These are phyloP conservation scores for Lactifluus pinguis DNA, from an alignment of 768 basidiomycete genomes.

Conservation along the genomic window DNA sequence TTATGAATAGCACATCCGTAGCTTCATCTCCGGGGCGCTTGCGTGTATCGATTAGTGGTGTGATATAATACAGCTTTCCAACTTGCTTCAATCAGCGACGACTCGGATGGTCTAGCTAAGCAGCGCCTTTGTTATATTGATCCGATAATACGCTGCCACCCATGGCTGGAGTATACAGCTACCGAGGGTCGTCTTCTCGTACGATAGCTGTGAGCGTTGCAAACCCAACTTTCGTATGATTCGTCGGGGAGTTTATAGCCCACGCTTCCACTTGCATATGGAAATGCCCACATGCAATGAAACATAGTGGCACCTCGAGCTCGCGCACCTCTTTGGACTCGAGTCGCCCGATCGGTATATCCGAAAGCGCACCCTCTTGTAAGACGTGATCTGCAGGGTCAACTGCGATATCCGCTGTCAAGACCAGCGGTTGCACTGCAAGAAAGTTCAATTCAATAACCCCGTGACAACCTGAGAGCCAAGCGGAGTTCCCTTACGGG, in stretches of 20 bases:
- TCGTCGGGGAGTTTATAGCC: constrained; percentile 19
- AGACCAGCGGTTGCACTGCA: constrained; percentile 42
- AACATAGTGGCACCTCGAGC: constrained; percentile 54
- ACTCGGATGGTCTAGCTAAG: not conserved
- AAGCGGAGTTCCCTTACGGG: constrained; percentile 40
- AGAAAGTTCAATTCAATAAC: not conserved
- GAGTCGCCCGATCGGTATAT: constrained; percentile 58
- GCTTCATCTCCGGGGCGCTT: too few relatives aligned
- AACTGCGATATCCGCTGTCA: constrained; percentile 44
- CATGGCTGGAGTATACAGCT: not conserved
- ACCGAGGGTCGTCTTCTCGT: constrained; percentile 12
- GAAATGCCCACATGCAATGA: constrained; percentile 64
- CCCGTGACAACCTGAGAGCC: not conserved
- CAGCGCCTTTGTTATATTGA: not conserved
- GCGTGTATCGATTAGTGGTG: constrained; percentile 3
- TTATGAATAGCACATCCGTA: constrained; percentile 41
- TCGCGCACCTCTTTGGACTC: constrained; percentile 42
- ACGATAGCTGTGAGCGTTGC: constrained; percentile 35
- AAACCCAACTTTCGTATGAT: constrained; percentile 25
- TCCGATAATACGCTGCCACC: not conserved
- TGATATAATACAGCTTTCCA: not conserved
- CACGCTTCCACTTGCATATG: constrained; percentile 34
- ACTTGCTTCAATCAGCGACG: not conserved
- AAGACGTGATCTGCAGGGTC: constrained; percentile 59
- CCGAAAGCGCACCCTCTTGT: constrained; percentile 54